phyloP scores from a whole-genome alignment of 192 early-diverging fungal species.

The Rhizophlyctis rosea region DNA sequence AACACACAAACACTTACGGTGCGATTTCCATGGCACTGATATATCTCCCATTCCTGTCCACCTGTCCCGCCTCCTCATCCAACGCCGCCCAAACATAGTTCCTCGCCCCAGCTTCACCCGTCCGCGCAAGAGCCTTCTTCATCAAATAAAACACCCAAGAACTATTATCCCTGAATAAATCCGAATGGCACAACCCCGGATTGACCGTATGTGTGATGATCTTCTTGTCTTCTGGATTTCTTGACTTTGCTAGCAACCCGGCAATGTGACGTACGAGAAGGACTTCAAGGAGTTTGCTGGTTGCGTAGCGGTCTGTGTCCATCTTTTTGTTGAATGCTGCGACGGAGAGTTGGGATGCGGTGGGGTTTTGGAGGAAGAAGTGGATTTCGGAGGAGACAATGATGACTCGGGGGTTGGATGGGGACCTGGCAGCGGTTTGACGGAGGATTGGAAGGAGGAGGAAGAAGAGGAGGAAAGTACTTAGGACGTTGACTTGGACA shows the following conservation, averaged over 20 bases:
- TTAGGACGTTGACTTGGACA: constrained; percentile 1
- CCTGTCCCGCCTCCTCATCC: background rate
- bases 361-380: background rate
- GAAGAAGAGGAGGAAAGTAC: background rate
- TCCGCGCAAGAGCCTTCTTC: background rate
- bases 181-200: background rate
- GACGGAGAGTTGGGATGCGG: background rate
- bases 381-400: background rate
- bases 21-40: background rate
- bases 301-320: background rate
- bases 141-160: background rate
- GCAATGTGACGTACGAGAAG: background rate
- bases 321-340: background rate
- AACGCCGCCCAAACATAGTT: background rate
- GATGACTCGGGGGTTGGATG: background rate
- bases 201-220: background rate
- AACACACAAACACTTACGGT: no score
- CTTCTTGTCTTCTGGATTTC: background rate
- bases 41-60: background rate
- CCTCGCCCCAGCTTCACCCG: background rate
- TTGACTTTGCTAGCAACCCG: background rate
- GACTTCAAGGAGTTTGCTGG: background rate
- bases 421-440: background rate
- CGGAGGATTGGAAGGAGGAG: background rate
- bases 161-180: background rate